Conservation (phyloP, 78 protist genomes). For the Dictyostelium brefeldianum region DNA sequence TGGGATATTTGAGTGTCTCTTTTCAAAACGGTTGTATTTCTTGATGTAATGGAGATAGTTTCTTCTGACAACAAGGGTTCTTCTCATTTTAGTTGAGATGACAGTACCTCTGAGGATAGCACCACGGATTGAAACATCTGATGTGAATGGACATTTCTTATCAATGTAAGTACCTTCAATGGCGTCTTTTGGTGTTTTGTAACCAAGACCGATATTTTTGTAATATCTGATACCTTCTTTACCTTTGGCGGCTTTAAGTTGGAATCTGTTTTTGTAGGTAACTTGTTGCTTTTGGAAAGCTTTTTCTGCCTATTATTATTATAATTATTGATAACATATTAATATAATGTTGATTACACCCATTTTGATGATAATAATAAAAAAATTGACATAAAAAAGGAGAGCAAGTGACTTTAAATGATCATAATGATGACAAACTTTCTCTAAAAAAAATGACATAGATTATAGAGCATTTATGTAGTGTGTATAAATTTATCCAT, state of each 20-base stretch:
- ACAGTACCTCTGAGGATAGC: slow-evolving; percentile 97
- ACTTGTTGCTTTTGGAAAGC: slow-evolving; percentile 98
- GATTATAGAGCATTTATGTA: too few relatives aligned
- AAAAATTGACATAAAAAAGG: background rate
- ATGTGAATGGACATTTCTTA: slow-evolving; percentile 99
- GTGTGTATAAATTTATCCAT: too few relatives aligned
- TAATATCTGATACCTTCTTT: slow-evolving; percentile 87
- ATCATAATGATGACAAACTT: background rate
- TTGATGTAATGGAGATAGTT: slow-evolving; percentile 99
- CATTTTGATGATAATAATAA: background rate
- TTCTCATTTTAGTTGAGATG: slow-evolving; percentile 90
- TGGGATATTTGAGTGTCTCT: slow-evolving; percentile 99
- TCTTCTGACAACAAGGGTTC: slow-evolving; percentile 93
- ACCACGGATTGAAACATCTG: slow-evolving; percentile 99
- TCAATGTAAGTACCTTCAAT: slow-evolving; percentile 96
- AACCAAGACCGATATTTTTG: slow-evolving; percentile 98
- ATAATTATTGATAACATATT: background rate
- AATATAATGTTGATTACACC: background rate
- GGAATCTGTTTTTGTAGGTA: slow-evolving; percentile 83
- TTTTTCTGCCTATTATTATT: slow-evolving; percentile 89
- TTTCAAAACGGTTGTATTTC: slow-evolving; percentile 99
- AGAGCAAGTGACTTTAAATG: background rate
- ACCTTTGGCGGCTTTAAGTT: slow-evolving; percentile 30
- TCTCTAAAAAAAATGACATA: too few relatives aligned
- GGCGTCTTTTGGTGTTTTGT: slow-evolving; percentile 98